Base-by-base conservation (phyloP, 2,329 filamentous ascomycete genomes). In the Cercospora sojina region DNA sequence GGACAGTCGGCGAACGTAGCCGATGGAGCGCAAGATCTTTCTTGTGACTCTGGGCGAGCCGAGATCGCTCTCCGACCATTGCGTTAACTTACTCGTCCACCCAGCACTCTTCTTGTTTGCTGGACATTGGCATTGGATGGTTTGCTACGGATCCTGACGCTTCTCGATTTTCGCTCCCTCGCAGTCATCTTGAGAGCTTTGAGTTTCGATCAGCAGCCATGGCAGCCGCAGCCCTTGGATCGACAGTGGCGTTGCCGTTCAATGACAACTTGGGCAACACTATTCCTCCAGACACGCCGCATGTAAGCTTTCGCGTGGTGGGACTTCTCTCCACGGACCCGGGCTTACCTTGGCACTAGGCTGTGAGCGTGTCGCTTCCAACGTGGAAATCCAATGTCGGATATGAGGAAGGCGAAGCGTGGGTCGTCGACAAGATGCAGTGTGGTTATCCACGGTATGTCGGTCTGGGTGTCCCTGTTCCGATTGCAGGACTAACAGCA, bases 281-380 rank as follows among this genome's bases (percentile, higher is more conserved):
- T 5, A 91, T 94, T 67, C 91, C 91, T 64, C 86, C 89, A 43
- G 88, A 93, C 76, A 93, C 91, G 64, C 87, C 89, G 65, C 91
- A 94, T 83, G 90, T 92, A 82, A 81, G 87, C 32, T 47, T 13
- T 4, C 1, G 25, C 10, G 27, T 27, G 84, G 7, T n/a, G 38
- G 56, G 23, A 49, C 49, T 18, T 53, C 25, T 23, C 23, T 35
- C 25, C 3, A 12, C 1, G 18, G 13, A 47, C 31, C 8, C 41
- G 8, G 9, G 43, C 68, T 73, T 55, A 72, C 49, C 18, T 59
- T 20, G 20, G 57, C 5, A 23, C 27, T 71, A 97, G 93, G 95
- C 94, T 70, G 92, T 98, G 71, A 98, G 94, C 78, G 94, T 98
- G 49, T 98, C 95, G 16, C 83, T 99, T 27, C 95, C 95, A 43